phyloP scores from a whole-genome alignment of 768 basidiomycete species.

The Pisolithus orientalis region DNA sequence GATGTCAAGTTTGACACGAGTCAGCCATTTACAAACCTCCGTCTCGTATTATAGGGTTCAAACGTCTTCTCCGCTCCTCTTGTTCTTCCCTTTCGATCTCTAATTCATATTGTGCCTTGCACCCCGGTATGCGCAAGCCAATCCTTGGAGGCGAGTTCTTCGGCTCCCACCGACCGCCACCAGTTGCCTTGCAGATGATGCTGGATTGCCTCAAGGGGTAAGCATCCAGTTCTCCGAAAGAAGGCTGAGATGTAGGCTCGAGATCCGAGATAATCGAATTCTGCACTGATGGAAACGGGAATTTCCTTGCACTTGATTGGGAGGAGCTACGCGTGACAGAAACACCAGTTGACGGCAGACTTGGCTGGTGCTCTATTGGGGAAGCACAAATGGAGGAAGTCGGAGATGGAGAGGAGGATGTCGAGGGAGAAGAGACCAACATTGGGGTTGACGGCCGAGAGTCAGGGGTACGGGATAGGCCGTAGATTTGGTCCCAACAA shows the following conservation, averaged over 20 bases:
- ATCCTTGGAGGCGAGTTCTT: conserved; percentile 39
- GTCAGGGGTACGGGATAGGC: conserved; percentile 39
- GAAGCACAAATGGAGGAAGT: conserved; percentile 31
- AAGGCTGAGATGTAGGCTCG: conserved; percentile 32
- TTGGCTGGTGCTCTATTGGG: conserved; percentile 21
- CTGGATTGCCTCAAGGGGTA: conserved; percentile 67
- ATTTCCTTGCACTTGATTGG: conserved; percentile 20
- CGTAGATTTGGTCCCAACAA: conserved; percentile 71
- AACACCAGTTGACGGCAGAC: conserved; percentile 12
- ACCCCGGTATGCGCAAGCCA: conserved; percentile 55
- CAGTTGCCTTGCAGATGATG: conserved; percentile 69
- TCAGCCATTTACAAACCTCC: conserved; percentile 31
- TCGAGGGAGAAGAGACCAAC: conserved; percentile 27
- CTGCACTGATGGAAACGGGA: conserved; percentile 21
- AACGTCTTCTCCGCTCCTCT: conserved; percentile 39
- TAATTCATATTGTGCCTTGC: conserved; percentile 61
- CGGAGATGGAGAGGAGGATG: conserved; percentile 27
- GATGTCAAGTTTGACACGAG: neutral
- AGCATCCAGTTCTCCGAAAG: conserved; percentile 64
- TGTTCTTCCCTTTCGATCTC: conserved; percentile 64
- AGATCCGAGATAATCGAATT: conserved; percentile 18
- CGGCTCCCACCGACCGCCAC: conserved; percentile 78
- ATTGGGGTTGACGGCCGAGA: conserved; percentile 32
- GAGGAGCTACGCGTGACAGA: conserved; percentile 23
- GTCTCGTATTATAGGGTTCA: conserved; percentile 62